Evolutionary conservation across 495 filamentous ascomycete species (phyloP), one percentile per base, ranked within the genome.

Genomic region (Penicillium psychrofluorescens): DNA sequence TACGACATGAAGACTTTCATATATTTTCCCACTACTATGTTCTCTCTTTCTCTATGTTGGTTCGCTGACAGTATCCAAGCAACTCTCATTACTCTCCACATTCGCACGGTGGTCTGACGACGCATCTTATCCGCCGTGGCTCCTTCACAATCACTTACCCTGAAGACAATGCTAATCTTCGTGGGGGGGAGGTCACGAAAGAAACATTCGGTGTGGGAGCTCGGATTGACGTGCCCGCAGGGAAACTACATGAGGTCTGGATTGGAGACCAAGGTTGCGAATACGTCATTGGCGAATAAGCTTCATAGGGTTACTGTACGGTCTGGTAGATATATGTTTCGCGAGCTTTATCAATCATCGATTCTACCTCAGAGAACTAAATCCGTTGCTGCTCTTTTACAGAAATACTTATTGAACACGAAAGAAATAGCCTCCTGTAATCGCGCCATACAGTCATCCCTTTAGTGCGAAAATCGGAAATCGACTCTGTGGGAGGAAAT

Each of bases 261-360:
- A 80, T 90, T 50, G 87, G 88, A 0, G 33, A 58, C 1, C 71
- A 81, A 42, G 88, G 88, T 0, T 94, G 88, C 65, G 88, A 85
- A 33, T 89, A 88, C 70, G 84, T 91, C 14, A 88, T 92, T 62
- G 88, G 88, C 13, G 86, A 89, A 59, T 88, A 59, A 67, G 8
- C 29, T 35, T 30, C 38, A 39, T 11, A 13, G 33, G 31, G 38
- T 43, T 42, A 7, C 37, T 11, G 4, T 5, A 22, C 8, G 11
- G 12, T 6, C 36, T 8, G 3, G 22, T 8, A 11, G 29, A 11
- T 8, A 35, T 11, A n/a, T 11, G 35, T 41, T 12, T 43, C 10
- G 22, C 22, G 22, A 22, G 22, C 0, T 22, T 6, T 22, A 22
- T 22, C 22, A 22, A 11, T 29, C 14, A 45, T 35, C 14, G 29